Evolutionary conservation across 441 rosid species (phyloP), one percentile per base, ranked within the genome.

Genomic region (Raphanus hybrid): DNA sequence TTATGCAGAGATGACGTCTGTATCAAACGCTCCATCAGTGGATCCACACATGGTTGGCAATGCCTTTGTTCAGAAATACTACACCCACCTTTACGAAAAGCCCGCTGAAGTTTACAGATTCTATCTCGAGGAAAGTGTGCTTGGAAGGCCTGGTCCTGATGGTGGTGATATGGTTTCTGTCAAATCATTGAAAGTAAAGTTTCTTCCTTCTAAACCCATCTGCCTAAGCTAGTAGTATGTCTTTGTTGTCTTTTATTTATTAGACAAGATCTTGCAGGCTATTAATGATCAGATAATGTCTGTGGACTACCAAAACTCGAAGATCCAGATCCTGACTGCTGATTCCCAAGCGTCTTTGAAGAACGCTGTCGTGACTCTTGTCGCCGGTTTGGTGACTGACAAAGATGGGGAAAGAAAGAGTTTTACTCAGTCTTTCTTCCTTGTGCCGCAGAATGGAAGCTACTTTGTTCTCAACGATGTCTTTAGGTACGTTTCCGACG

Each of bases 391-490:
- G 43, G 59, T 88, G 78, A 77, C 26, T 3, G 85, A 76, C 11
- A 74, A 81, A 48, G 85, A 84, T 6, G 35, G 75, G 34, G 65
- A 41, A 35, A 75, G 73, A 10, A 85, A 69, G 76, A 81, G 63
- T 59, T 86, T 88, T 27, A 58, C 79, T 1, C 90, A 86, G 59
- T 41, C 85, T 9, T 86, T 88, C 81, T 84, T 86, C 71, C 78
- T 88, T 50, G 89, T 85, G 18, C 87, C 87, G 1, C 86, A 86
- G 69, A 71, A 81, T 2, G 39, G 50, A 18, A 84, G 85, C 69
- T 86, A 74, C 82, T 88, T 61, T 78, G 92, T 88, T 73, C 80
- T 80, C 5, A 88, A 83, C 29, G 92, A 88, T 78, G 70, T 85
- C 64, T 83, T 88, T 64, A 85, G 89, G 75, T 85, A 74, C 20